Base-by-base conservation (phyloP, 2,329 filamentous ascomycete species). In the Xylariaceae sp. region DNA sequence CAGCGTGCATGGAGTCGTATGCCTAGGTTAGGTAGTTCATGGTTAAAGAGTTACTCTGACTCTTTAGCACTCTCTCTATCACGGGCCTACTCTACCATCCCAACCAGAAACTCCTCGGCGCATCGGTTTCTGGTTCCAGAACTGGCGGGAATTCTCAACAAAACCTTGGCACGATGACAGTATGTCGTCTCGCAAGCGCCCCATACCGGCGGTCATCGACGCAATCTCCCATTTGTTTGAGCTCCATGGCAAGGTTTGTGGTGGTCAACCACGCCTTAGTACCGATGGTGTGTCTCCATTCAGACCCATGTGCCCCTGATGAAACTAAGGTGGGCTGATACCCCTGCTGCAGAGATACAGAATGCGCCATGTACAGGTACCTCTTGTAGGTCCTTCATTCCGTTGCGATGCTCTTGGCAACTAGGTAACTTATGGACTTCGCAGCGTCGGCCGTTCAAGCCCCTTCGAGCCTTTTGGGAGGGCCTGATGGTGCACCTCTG, bases 271-370 rank as follows among this genome's bases (percentile, higher is more conserved):
- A 59, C 57, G 57, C 57, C 60, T 61, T 48, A 59, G 32, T 53
- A 58, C 56, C 61, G 55, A 60, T 64, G 57, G 47, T 61, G 59
- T 59, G 53, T 51, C 41, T 49, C 53, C 53, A 56, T 62, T 59
- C 56, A 57, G 47, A 58, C 60, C 65, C 63, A 55, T 62, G 49
- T 52, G 49, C 61, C 62, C 62, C 56, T 65, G 61, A 67, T 67
- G 65, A 67, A 67, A 67, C 65, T 60, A 47, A 48, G 49, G 60
- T 60, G 63, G 65, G 64, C 62, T 65, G 60, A 55, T 58, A 65
- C 63, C 64, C 64, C 63, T 64, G 64, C 59, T 58, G 59, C 61
- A 63, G 53, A 62, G 56, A 57, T 59, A 54, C 21, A 19, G 13
- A 22, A 19, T 42, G 41, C 16, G 12, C 15, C 13, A 21, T 7